A percentile compares a stretch with the other conserved stretches of the same genome.
Evolutionary conservation across 1,284 basidiomycete species (phyloP).

Genomic region (Rhodotorula glutinis): DNA sequence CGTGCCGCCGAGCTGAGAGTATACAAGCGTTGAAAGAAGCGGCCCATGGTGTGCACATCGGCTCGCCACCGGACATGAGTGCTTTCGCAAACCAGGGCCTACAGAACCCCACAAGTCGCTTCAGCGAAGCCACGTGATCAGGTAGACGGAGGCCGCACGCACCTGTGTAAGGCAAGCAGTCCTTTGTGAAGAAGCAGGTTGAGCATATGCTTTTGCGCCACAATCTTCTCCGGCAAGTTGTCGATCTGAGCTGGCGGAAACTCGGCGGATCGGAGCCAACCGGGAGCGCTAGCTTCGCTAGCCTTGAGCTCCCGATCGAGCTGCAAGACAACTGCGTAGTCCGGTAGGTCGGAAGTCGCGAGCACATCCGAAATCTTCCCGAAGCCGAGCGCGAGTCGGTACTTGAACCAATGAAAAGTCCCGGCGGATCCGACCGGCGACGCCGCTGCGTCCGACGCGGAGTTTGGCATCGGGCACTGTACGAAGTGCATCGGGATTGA

Average conservation of each 20-base stretch:
- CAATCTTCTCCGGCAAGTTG: conserved; percentile 21
- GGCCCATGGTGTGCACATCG: conserved; percentile 33
- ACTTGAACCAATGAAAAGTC: conserved; percentile 39
- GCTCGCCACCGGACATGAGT: conserved; percentile 30
- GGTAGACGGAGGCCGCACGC: not conserved
- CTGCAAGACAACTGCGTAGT: conserved; percentile 32
- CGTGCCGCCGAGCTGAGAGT: conserved; percentile 39
- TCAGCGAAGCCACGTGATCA: no score
- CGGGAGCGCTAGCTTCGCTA: conserved; percentile 31
- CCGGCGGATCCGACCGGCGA: conserved; percentile 15
- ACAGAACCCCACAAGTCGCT: not conserved
- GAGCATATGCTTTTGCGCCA: conserved; percentile 39
- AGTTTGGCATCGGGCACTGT: conserved; percentile 13
- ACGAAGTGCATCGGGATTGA: conserved; percentile 36
- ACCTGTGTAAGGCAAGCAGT: conserved; percentile 36
- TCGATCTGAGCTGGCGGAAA: not conserved
- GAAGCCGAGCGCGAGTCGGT: conserved; percentile 33
- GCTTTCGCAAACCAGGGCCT: conserved; percentile 40
- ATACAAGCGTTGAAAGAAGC: conserved; percentile 41
- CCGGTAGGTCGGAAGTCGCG: conserved; percentile 33
- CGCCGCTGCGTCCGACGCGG: conserved; percentile 15
- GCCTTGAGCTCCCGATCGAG: conserved; percentile 37
- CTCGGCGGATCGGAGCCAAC: conserved; percentile 34
- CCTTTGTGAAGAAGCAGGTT: conserved; percentile 41
- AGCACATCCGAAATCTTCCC: conserved; percentile 37